phyloP scores from a whole-genome alignment of 306 rosid species.

The Hippophae tibetana region DNA sequence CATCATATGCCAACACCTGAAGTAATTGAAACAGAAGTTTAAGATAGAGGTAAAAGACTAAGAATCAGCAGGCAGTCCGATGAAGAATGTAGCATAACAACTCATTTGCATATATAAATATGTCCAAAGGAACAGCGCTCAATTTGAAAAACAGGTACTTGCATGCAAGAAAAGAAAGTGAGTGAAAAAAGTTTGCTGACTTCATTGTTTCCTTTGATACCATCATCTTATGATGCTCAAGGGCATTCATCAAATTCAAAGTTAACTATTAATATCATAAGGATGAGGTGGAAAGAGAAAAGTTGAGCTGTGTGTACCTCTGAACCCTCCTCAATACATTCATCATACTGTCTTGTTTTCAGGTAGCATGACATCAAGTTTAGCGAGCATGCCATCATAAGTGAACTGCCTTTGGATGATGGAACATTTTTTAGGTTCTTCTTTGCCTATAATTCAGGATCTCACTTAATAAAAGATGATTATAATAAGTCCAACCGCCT shows the following conservation, averaged over 20 bases:
- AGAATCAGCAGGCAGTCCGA: too few species aligned
- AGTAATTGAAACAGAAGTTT: constrained; percentile 8
- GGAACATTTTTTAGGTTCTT: constrained; percentile 59
- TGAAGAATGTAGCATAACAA: too few species aligned
- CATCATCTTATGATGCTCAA: neutral
- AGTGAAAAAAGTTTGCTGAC: neutral
- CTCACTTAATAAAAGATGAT: neutral
- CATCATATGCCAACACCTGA: constrained; percentile 76
- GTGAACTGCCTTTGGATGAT: constrained; percentile 56
- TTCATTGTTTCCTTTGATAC: neutral
- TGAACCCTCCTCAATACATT: constrained; percentile 79
- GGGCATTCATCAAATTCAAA: constrained; percentile 2
- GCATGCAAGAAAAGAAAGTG: neutral
- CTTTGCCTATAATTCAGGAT: constrained; percentile 59
- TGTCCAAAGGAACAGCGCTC: too few species aligned
- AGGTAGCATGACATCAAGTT: constrained; percentile 95
- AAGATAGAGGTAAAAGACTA: neutral
- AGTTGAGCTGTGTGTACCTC: constrained; percentile 47
- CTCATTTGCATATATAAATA: too few species aligned
- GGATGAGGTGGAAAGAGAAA: constrained; percentile 14
- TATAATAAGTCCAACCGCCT: neutral
- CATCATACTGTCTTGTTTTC: constrained; percentile 69
- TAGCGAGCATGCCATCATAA: constrained; percentile 83
- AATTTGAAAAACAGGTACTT: neutral
- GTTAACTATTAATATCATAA: constrained; percentile 13